phyloP scores from a whole-genome alignment of 306 rosid species.

The Vigna angularis region DNA sequence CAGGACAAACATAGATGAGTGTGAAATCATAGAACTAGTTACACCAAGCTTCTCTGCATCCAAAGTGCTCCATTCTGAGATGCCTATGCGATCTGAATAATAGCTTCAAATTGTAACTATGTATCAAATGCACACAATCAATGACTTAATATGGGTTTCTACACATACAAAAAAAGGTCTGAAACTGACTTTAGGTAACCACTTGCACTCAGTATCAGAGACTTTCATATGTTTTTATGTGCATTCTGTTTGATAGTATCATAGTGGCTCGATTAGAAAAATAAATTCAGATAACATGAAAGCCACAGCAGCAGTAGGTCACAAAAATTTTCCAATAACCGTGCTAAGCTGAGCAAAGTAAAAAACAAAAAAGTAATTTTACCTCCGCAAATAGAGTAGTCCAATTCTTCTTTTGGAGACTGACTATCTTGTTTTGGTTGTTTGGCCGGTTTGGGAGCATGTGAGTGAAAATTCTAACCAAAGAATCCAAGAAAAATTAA shows the following conservation, averaged over 20 bases:
- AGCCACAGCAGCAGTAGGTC: background rate
- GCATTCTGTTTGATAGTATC: slow-evolving; percentile 23
- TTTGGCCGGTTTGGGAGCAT: slow-evolving; percentile 32
- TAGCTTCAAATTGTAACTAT: slow-evolving; percentile 27
- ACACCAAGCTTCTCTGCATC: slow-evolving; percentile 51
- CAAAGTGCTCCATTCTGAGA: slow-evolving; percentile 37
- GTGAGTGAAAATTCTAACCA: slow-evolving; percentile 38
- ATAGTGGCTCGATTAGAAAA: background rate
- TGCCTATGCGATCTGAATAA: slow-evolving; percentile 37
- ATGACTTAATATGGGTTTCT: background rate
- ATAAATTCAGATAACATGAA: background rate
- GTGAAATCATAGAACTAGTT: slow-evolving; percentile 47
- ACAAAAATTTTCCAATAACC: background rate
- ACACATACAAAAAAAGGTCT: background rate
- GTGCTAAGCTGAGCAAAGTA: background rate
- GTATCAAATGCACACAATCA: slow-evolving; percentile 24
- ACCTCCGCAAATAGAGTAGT: slow-evolving; percentile 37
- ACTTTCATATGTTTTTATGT: background rate
- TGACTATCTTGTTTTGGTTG: slow-evolving; percentile 4
- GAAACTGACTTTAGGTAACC: background rate
- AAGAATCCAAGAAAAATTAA: background rate
- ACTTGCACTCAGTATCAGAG: slow-evolving; percentile 9
- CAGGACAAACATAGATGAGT: slow-evolving; percentile 42
- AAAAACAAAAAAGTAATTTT: background rate
- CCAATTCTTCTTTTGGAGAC: background rate